Base-by-base conservation (phyloP, 176 grass and related monocot species). In the Oryza meridionalis region DNA sequence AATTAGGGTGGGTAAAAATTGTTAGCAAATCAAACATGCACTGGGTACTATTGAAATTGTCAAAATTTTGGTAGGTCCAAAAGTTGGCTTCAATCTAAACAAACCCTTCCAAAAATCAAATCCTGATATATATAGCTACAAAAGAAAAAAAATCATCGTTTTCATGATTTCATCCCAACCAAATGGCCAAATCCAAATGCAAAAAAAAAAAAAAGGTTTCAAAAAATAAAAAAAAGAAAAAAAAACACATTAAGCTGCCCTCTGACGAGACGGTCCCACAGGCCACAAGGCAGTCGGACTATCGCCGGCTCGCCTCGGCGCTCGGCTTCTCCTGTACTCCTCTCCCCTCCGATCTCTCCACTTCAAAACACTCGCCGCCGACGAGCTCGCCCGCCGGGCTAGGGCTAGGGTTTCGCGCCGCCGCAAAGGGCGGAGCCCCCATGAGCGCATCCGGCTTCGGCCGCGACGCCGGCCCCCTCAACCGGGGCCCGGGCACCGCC, bases 361-460 rank as follows among this genome's bases (percentile, higher is more conserved):
- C 38, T 82, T 80, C 47, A 81, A 77, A 69, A 61, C 61, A 33
- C 58, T 24, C 46, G 11, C 14, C 61, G n/a, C 45, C 84, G 63
- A 80, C 68, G 38, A 83, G 69, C 47, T 40, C 69, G 27, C 37
- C 29, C 0, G 29, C 29, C 29, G 29, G 29, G 29, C 29, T 31
- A 46, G 68, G 47, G 84, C 84, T 87, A 90, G 88, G 88, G 80
- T 87, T 90, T 68, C 14, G 35, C 21, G 49, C 5, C 4, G 37
- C 37, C 29, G 37, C 37, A 38, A 38, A 14, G 21, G 26, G 70
- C 50, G 16, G 82, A 4, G 12, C 32, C 77, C 24, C 77, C 24
- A 90, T 90, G 88, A 69, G 27, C 37, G 77, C 88, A 71, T 90
- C 84, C 16, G 79, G 80, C 5, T 90, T 86, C 62, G 88, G 88